Conservation (phyloP, 345 rosid species). For the Salix caprea region DNA sequence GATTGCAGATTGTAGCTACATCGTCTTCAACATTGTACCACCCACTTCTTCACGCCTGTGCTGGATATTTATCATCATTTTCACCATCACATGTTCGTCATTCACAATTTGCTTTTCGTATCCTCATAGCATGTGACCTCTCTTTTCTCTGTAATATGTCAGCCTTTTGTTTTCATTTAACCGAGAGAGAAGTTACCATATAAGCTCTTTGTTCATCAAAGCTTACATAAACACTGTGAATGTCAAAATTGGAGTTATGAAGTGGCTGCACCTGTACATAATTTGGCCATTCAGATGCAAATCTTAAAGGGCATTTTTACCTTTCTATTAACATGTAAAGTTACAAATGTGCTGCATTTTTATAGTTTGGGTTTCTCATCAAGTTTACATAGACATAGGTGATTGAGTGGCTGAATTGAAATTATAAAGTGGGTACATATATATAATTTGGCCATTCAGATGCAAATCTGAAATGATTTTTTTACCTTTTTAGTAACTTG, state of each 20-base stretch:
- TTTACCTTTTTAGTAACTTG: too few species aligned
- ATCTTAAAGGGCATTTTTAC: too few species aligned
- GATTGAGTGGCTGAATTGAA: background rate
- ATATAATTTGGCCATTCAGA: background rate
- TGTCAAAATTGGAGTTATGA: background rate
- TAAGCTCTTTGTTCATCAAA: background rate
- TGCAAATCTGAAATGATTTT: background rate
- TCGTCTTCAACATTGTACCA: conserved; percentile 55
- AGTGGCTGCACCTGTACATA: too few species aligned
- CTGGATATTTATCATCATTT: conserved; percentile 72
- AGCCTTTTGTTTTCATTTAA: background rate
- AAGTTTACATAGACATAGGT: too few species aligned
- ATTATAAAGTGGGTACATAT: background rate
- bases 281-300: too few species aligned
- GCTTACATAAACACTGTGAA: background rate
- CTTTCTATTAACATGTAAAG: too few species aligned
- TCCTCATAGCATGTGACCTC: conserved; percentile 2
- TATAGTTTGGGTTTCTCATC: too few species aligned
- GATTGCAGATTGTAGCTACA: conserved; percentile 65
- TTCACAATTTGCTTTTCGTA: conserved; percentile 14
- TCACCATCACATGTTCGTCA: conserved; percentile 73
- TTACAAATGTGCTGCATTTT: too few species aligned
- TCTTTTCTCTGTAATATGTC: background rate
- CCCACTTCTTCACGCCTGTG: conserved; percentile 65
- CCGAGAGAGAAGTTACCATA: background rate